Base-by-base conservation (phyloP, 148 eudicot genomes). In the Camellia sinensis region DNA sequence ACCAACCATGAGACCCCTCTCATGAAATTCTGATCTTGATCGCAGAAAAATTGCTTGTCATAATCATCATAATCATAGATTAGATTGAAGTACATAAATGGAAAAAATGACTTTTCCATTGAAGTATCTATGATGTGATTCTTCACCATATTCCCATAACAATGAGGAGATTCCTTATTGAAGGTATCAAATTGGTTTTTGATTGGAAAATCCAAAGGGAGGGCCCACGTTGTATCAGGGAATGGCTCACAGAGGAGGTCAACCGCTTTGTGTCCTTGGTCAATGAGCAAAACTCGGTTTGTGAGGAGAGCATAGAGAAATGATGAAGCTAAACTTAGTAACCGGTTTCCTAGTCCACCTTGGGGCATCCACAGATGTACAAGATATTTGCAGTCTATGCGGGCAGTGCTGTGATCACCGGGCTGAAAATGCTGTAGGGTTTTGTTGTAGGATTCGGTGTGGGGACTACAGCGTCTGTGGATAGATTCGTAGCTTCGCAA, bases 211-310 rank as follows among this genome's bases (percentile, higher is more conserved):
- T 93, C 92, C 5, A 56, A 50, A 1, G 99, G 99, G 57, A 95
- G 91, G 69, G 89, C 85, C 99, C 99, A 95, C 0, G 97, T 87
- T 66, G 83, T 86, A 46, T 86, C 78, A 2, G 98, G 99, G 84
- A 95, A 93, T 6, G 99, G 99, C 79, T 95, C 99, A n/a, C 99
- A 93, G 83, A 95, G 92, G 75, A 96, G 99, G 78, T 89, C 91
- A 63, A 85, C 87, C 87, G 90, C 87, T 79, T 93, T 90, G 64
- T 81, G 59, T 60, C 96, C 95, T 43, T 87, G 92, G 74, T 92
- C 98, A 54, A 96, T 88, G 18, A 96, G 97, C 14, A 95, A 80
- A 50, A 91, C 92, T 14, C 99, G 87, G 63, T 92, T 85, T 11
- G 98, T 93, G 44, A 96, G 91, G 70, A 96, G 84, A 44, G 95